Percentiles rank a stretch among this genome's conserved stretches.
Evolutionary conservation across 495 filamentous ascomycete genomes (phyloP).

Genomic region (Penicillium herquei): DNA sequence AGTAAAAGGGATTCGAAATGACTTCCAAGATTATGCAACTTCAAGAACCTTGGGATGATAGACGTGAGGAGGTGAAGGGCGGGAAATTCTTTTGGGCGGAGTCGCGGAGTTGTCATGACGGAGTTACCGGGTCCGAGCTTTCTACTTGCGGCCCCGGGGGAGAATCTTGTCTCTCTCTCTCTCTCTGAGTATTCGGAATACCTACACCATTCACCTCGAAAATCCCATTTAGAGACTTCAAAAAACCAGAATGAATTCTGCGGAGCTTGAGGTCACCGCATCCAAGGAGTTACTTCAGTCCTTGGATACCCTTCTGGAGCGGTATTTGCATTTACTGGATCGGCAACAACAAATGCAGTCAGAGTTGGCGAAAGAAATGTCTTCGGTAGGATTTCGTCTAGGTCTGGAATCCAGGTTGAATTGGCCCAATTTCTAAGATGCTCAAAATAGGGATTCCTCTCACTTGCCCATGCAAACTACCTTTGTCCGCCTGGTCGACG

Average conservation of each 20-base stretch:
- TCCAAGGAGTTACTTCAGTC: constrained; percentile 27
- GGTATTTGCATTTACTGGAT: constrained; percentile 69
- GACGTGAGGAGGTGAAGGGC: constrained; percentile 17
- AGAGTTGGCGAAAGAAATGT: constrained; percentile 52
- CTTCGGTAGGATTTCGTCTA: constrained; percentile 45
- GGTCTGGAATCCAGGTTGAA: background rate
- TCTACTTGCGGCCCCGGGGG: no score
- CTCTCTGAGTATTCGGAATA: constrained; percentile 31
- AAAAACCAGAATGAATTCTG: constrained; percentile 23
- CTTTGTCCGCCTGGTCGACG: constrained; percentile 57
- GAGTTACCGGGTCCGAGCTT: constrained; percentile 46
- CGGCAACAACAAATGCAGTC: constrained; percentile 62
- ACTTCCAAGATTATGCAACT: background rate
- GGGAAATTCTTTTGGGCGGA: constrained; percentile 44
- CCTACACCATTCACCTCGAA: constrained; percentile 39
- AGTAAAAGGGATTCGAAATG: background rate
- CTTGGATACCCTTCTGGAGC: constrained; percentile 65
- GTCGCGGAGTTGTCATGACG: constrained; percentile 28
- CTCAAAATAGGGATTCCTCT: constrained; percentile 45
- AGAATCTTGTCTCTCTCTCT: no score
- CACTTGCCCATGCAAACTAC: constrained; percentile 71
- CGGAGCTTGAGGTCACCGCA: constrained; percentile 5
- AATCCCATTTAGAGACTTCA: constrained; percentile 28
- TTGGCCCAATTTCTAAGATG: constrained; percentile 15
- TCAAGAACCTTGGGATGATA: constrained; percentile 1